Conservation (phyloP, 1,284 basidiomycete genomes). For the Marasmius oreades region DNA sequence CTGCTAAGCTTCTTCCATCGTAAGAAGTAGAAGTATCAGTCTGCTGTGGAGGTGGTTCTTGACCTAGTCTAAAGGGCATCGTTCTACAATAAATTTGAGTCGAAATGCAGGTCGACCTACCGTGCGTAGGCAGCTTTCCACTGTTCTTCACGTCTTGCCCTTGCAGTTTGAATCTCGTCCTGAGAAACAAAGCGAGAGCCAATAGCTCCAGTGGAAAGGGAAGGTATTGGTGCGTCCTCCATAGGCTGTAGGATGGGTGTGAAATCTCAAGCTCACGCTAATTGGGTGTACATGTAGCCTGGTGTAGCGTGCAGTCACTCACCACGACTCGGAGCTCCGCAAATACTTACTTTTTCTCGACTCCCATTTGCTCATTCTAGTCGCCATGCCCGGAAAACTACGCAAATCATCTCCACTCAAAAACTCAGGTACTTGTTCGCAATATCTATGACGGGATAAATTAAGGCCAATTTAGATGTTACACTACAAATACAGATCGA, state of each 20-base stretch:
- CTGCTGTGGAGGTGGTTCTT: slow-evolving; percentile 80
- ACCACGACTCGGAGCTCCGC: background rate
- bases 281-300: no score
- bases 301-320: no score
- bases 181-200: slow-evolving; percentile 80
- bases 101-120: slow-evolving; percentile 34
- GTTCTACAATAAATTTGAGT: slow-evolving; percentile 6
- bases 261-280: background rate
- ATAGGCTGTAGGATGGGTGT: slow-evolving; percentile 21
- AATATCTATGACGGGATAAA: background rate
- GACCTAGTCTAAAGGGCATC: slow-evolving; percentile 58
- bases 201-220: slow-evolving; percentile 60
- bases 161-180: slow-evolving; percentile 76
- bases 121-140: slow-evolving; percentile 93
- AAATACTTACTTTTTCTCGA: background rate
- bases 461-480: background rate
- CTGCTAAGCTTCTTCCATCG: slow-evolving; percentile 87
- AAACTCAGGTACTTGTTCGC: slow-evolving; percentile 26
- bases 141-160: slow-evolving; percentile 74
- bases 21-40: slow-evolving; percentile 72
- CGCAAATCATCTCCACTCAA: slow-evolving; percentile 30
- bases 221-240: slow-evolving; percentile 58
- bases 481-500: slow-evolving; percentile 40
- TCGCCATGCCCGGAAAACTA: slow-evolving; percentile 29
- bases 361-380: slow-evolving; percentile 1